A percentile compares a stretch with the other conserved stretches of the same genome.
These are phyloP conservation scores for Candida qinlingensis DNA, from an alignment of 805 yeast genomes.

Conservation along the genomic window DNA sequence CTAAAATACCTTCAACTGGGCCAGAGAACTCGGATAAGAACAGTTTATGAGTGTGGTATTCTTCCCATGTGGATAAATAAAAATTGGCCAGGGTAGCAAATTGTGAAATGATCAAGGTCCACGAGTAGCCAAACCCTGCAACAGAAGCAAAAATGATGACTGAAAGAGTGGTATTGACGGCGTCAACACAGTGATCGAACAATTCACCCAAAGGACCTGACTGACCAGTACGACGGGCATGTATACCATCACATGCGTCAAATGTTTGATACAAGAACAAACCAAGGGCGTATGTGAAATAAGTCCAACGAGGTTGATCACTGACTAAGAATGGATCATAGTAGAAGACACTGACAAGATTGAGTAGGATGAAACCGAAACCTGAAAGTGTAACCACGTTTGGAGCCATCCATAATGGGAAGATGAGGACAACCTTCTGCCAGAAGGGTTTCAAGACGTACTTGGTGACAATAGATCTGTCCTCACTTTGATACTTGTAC, in stretches of 20 bases:
- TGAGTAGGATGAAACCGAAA: constrained; percentile 59
- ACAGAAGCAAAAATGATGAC: constrained; percentile 69
- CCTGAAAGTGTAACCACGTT: constrained; percentile 84
- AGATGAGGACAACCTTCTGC: constrained; percentile 61
- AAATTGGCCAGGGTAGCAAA: constrained; percentile 76
- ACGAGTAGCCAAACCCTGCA: constrained; percentile 69
- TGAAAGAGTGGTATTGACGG: constrained; percentile 76
- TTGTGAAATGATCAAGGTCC: constrained; percentile 55
- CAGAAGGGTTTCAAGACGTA: constrained; percentile 80
- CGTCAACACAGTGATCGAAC: constrained; percentile 83
- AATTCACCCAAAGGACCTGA: constrained; percentile 92
- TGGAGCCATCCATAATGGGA: constrained; percentile 90
- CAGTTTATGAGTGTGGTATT: constrained; percentile 80
- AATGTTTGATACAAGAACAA: constrained; percentile 89
- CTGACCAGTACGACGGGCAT: constrained; percentile 93
- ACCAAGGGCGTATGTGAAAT: constrained; percentile 72
- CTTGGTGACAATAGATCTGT: constrained; percentile 71
- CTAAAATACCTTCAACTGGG: constrained; percentile 89
- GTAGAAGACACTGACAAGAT: constrained; percentile 59
- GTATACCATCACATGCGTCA: constrained; percentile 95
- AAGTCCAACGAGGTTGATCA: constrained; percentile 70
- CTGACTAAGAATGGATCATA: constrained; percentile 63
- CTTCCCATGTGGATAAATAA: constrained; percentile 93
- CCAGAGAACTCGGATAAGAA: constrained; percentile 80
- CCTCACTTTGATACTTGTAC: constrained; percentile 64